phyloP scores from a whole-genome alignment of 768 basidiomycete species.

The Brasilioporus rufonigricans region DNA sequence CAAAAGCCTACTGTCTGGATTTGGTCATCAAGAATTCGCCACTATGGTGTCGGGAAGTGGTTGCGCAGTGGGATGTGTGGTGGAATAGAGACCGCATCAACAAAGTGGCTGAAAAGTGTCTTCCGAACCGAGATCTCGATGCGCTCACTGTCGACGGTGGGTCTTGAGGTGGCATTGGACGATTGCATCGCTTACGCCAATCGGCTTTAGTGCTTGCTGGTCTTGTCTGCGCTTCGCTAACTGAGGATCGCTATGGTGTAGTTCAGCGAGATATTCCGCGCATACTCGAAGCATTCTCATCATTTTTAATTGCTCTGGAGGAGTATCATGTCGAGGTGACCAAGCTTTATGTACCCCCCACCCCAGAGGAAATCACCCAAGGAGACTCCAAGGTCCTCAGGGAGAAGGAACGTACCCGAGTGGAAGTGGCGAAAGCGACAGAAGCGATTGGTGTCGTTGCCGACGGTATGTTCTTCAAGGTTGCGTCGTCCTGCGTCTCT shows the following conservation, averaged over 20 bases:
- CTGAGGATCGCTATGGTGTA: slow-evolving; percentile 78
- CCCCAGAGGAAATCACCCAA: slow-evolving; percentile 31
- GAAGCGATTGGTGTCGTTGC: slow-evolving; percentile 52
- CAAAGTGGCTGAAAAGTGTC: slow-evolving; percentile 48
- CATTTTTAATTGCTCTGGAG: slow-evolving; percentile 66
- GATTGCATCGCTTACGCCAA: background rate
- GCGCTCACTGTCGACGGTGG: slow-evolving; percentile 61
- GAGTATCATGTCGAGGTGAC: slow-evolving; percentile 56
- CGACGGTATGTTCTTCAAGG: slow-evolving; percentile 46
- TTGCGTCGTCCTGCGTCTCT: background rate
- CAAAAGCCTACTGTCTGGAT: slow-evolving; percentile 4
- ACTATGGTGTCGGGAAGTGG: slow-evolving; percentile 23
- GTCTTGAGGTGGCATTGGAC: background rate
- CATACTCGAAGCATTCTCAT: slow-evolving; percentile 72
- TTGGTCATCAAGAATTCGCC: slow-evolving; percentile 31
- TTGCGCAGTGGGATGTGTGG: slow-evolving; percentile 41
- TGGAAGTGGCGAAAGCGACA: slow-evolving; percentile 54
- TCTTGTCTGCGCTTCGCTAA: slow-evolving; percentile 67
- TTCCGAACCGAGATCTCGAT: slow-evolving; percentile 64
- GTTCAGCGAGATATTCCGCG: slow-evolving; percentile 85
- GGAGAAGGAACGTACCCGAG: slow-evolving; percentile 37
- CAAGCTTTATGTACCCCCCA: slow-evolving; percentile 37
- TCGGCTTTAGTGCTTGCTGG: slow-evolving; percentile 48
- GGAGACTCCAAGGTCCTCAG: slow-evolving; percentile 34
- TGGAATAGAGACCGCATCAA: slow-evolving; percentile 56